Base-by-base conservation (phyloP, 495 filamentous ascomycete species). In the Viridothelium virens region DNA sequence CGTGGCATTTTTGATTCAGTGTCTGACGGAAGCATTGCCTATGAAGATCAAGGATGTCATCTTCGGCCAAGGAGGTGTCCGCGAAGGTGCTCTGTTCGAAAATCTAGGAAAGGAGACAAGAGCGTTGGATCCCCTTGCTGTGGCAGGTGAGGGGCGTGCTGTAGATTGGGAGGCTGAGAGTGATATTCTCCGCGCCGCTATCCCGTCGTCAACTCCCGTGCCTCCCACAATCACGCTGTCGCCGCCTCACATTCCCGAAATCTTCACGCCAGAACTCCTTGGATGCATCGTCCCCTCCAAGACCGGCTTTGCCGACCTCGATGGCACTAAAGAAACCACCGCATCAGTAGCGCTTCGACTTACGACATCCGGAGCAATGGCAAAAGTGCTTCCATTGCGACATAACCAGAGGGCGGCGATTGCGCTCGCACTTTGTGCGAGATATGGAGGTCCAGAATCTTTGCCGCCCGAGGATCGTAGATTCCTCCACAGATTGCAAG, bases 51-150 rank as follows among this genome's bases (percentile, higher is more conserved):
- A 81, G 61, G 81, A 86, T 33, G 89, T 90, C 2, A 84, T 85
- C 14, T 97, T 96, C 77, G 93, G 90, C 71, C 86, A 91, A 70
- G 92, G 85, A 2, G 92, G 92, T 10, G 91, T 96, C 56, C 83
- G 92, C 36, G 92, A 96, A 74, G 92, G 92, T 0, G 83, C 86
- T 1, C 75, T 95, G 36, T 91, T 88, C 76, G 81, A 86, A 74
- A 85, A 81, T 64, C 80, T 95, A 16, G 80, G 84, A 0, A 66
- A 75, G 6, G 70, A 77, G 2, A 74, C 89, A 16, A 84, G 88
- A 62, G 81, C 84, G 44, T 80, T 83, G 71, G 79, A 87, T 73
- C 90, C 92, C 1, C 72, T 96, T 14, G 71, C 83, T 50, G 80
- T 84, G 5, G 86, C 84, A 11, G 89, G 84, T 2, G 63, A 44